Conservation (phyloP, 495 filamentous ascomycete species). For the Trichocladium antarcticum region DNA sequence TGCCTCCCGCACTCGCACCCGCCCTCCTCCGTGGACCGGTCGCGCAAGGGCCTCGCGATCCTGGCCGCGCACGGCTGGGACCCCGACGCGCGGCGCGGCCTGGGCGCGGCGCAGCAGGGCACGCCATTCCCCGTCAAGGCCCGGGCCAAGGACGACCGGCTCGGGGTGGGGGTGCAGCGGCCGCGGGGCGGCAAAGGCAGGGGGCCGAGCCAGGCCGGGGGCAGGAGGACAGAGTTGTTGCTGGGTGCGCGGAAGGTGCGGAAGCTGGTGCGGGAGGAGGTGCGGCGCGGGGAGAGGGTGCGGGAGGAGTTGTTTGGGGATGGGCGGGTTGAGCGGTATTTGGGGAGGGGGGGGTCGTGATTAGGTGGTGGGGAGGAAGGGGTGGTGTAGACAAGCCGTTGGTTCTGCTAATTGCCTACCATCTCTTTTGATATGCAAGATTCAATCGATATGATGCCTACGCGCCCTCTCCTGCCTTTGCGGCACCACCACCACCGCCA, state of each 20-base stretch:
- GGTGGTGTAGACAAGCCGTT: background rate
- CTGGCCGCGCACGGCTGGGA: conserved; percentile 79
- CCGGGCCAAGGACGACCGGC: conserved; percentile 58
- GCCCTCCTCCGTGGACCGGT: conserved; percentile 74
- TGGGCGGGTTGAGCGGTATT: conserved; percentile 54
- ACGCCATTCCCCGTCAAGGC: conserved; percentile 65
- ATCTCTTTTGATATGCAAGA: too few relatives aligned
- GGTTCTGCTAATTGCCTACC: too few relatives aligned
- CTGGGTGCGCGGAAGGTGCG: conserved; percentile 61
- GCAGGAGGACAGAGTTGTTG: conserved; percentile 39
- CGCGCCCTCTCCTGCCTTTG: background rate
- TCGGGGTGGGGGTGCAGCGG: conserved; percentile 53
- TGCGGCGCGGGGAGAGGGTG: conserved; percentile 51
- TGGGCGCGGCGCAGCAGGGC: conserved; percentile 62
- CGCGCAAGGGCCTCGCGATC: conserved; percentile 60
- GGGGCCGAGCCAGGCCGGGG: conserved; percentile 25
- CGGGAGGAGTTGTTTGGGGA: conserved; percentile 56
- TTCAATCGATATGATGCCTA: too few relatives aligned
- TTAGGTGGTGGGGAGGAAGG: background rate
- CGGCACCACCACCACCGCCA: background rate
- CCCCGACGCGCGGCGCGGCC: conserved; percentile 62
- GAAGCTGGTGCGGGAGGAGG: conserved; percentile 48
- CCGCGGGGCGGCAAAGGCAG: conserved; percentile 22
- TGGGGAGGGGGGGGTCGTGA: conserved; percentile 37
- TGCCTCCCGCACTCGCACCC: conserved; percentile 71